Conservation (phyloP, 73 alveolate species). For the Paramecium caudatum region DNA sequence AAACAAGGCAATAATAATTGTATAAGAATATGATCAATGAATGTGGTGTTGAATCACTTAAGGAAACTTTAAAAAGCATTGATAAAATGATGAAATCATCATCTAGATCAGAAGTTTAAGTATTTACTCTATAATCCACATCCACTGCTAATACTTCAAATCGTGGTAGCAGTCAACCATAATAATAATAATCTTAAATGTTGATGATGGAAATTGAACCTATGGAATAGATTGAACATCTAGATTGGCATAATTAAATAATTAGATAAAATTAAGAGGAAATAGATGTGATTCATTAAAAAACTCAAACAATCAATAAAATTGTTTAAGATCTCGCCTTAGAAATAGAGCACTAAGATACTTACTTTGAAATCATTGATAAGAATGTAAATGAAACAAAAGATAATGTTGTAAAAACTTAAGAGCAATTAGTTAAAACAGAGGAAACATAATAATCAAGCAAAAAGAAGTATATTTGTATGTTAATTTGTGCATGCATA, state of each 20-base stretch:
- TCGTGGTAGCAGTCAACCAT: too few relatives aligned
- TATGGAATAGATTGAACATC: neutral
- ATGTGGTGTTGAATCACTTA: neutral
- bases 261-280: constrained; percentile 56
- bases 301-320: neutral
- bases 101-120: neutral
- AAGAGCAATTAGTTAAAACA: neutral
- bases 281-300: neutral
- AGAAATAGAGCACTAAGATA: constrained; percentile 25
- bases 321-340: neutral
- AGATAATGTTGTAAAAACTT: neutral
- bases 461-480: neutral
- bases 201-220: neutral
- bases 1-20: neutral
- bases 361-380: neutral
- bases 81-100: constrained; percentile 10
- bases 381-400: neutral
- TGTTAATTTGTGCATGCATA: neutral
- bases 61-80: neutral
- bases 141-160: neutral
- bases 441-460: neutral
- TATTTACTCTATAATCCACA: neutral
- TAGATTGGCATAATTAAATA: constrained; percentile 23
- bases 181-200: too few relatives aligned
- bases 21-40: neutral